Percentiles rank a stretch among this genome's conserved stretches.
Evolutionary conservation across 345 rosid species (phyloP).

Genomic region (Eucalyptus marginata): DNA sequence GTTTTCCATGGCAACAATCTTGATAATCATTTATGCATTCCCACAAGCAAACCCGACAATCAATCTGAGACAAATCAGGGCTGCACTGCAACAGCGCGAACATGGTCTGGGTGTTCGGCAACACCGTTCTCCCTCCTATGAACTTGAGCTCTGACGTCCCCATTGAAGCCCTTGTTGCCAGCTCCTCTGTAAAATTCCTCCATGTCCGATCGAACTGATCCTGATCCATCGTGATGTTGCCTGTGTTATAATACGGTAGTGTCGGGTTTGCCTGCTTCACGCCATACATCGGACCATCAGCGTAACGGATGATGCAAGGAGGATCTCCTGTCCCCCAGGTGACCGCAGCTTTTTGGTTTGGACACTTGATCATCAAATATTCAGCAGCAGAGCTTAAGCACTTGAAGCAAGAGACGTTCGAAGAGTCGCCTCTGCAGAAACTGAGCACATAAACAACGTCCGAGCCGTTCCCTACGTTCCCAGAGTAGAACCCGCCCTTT

Average conservation of each 20-base stretch:
- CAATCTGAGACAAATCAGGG: neutral
- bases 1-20: neutral
- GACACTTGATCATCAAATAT: too few species aligned
- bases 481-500: neutral
- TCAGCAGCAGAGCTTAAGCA: too few species aligned
- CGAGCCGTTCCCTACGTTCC: neutral
- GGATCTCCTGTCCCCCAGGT: neutral
- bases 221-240: neutral
- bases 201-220: neutral
- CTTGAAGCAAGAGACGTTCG: too few species aligned
- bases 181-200: neutral
- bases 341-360: neutral
- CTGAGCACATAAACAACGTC: neutral
- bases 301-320: neutral
- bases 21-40: neutral
- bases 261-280: neutral
- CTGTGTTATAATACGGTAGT: fast-evolving
- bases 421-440: neutral
- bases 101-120: neutral
- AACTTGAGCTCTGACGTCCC: neutral
- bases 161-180: neutral
- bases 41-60: neutral
- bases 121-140: neutral
- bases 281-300: neutral
- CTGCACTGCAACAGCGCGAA: neutral